Percentiles rank a stretch among this genome's conserved stretches.
phyloP scores from a whole-genome alignment of 495 filamentous ascomycete genomes.

The Astrothelium subdiscretum region DNA sequence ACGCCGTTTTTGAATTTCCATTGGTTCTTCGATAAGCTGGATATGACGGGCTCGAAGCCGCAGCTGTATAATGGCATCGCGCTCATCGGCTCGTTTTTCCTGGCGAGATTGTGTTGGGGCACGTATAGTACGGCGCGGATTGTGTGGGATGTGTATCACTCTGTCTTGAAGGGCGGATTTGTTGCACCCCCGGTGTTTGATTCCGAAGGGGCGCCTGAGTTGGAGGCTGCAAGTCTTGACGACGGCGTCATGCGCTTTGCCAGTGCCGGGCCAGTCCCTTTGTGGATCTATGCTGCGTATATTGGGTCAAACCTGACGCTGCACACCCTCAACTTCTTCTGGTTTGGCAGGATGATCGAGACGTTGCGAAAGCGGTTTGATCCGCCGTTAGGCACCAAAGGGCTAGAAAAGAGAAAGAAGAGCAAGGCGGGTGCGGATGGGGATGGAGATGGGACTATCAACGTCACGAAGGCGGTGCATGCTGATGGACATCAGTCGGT shows the following conservation, averaged over 20 bases:
- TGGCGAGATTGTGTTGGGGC: constrained; percentile 83
- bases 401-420: constrained; percentile 5
- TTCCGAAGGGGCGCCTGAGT: neutral
- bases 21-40: constrained; percentile 98
- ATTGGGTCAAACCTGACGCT: constrained; percentile 65
- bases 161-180: constrained; percentile 12
- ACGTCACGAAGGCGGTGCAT: constrained; percentile 7
- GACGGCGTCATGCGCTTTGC: constrained; percentile 42
- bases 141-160: constrained; percentile 68
- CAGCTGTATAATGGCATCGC: constrained; percentile 83
- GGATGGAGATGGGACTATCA: constrained; percentile 1
- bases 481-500: constrained; percentile 9
- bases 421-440: constrained; percentile 14
- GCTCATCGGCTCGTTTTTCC: constrained; percentile 67
- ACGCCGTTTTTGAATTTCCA: constrained; percentile 91
- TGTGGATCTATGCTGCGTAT: constrained; percentile 72
- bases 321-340: constrained; percentile 84
- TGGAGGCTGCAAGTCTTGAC: constrained; percentile 20
- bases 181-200: neutral
- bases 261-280: constrained; percentile 39
- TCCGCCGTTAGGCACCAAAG: constrained; percentile 36
- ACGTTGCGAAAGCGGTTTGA: constrained; percentile 82
- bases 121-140: constrained; percentile 67
- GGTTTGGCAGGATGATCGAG: constrained; percentile 95
- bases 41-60: constrained; percentile 70